Conservation (phyloP, 257 asterid genomes). For the Solanum lycopersicoides region DNA sequence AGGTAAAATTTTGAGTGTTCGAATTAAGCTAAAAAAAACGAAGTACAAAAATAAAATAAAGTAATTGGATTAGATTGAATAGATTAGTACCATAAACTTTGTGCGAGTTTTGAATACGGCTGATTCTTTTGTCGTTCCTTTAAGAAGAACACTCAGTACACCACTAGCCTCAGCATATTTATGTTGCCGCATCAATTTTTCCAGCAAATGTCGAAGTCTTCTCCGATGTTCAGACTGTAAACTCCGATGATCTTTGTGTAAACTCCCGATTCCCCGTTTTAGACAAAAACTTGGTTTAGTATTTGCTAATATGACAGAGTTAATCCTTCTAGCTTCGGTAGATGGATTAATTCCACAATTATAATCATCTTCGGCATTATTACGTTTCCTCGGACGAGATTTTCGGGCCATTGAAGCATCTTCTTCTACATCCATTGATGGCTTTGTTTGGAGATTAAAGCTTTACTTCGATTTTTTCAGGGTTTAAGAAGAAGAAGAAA, state of each 20-base stretch:
- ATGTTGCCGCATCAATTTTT: constrained; percentile 26
- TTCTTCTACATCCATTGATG: neutral
- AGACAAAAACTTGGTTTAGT: constrained; percentile 52
- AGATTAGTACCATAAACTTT: constrained; percentile 48
- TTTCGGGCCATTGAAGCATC: neutral
- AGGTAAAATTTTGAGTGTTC: neutral
- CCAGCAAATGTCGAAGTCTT: constrained; percentile 34
- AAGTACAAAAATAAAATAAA: neutral
- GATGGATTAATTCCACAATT: neutral
- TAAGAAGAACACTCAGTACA: constrained; percentile 56
- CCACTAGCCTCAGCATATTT: constrained; percentile 80
- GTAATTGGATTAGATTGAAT: neutral
- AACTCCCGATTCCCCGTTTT: constrained; percentile 30
- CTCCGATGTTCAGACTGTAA: constrained; percentile 39
- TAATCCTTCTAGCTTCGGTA: constrained; percentile 11
- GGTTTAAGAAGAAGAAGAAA: neutral
- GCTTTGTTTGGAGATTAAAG: neutral
- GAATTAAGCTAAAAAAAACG: neutral
- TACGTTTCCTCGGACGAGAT: neutral
- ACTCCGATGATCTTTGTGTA: constrained; percentile 20
- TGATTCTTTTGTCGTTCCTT: constrained; percentile 31
- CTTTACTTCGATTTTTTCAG: neutral
- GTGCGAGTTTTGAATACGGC: constrained; percentile 40
- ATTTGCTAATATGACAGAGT: constrained; percentile 23
- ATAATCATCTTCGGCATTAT: constrained; percentile 7